phyloP scores from a whole-genome alignment of 305 asterid genomes.

The Fraxinus platypoda region DNA sequence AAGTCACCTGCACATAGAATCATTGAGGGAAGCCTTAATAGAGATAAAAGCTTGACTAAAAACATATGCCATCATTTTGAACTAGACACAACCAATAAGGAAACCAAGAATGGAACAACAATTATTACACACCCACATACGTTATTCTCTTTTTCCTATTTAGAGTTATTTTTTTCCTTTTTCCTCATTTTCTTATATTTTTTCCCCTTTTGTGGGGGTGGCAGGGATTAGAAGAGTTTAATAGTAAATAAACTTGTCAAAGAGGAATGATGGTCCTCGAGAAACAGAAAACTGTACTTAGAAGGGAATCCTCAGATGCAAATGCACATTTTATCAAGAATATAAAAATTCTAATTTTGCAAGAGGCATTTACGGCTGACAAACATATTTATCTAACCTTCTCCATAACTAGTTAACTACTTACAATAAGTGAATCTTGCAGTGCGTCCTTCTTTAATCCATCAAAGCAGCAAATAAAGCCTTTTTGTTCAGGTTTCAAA shows the following conservation, averaged over 20 bases:
- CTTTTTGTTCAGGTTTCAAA: not conserved
- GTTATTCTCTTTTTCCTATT: not conserved
- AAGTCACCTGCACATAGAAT: conserved; percentile 62
- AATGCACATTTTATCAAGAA: not conserved
- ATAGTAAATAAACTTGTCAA: not conserved
- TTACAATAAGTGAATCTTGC: not conserved
- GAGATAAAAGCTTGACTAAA: conserved; percentile 13
- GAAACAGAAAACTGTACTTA: not conserved
- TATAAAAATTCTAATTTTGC: not conserved
- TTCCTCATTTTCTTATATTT: not conserved
- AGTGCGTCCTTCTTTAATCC: not conserved
- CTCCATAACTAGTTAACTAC: not conserved
- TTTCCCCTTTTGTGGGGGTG: not conserved
- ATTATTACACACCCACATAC: not conserved
- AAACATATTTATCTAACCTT: not conserved
- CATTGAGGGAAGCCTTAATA: conserved; percentile 17
- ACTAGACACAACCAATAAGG: conserved; percentile 7
- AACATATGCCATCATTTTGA: conserved; percentile 14
- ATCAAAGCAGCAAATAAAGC: conserved; percentile 14
- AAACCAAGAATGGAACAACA: conserved; percentile 7
- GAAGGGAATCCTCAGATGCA: not conserved
- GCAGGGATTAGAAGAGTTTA: not conserved
- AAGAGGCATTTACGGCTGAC: not conserved
- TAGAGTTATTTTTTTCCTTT: not conserved
- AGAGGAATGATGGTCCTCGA: not conserved